Conservation (phyloP, 1,139 yeast genomes). For the Lodderomyces metapsilosis region DNA sequence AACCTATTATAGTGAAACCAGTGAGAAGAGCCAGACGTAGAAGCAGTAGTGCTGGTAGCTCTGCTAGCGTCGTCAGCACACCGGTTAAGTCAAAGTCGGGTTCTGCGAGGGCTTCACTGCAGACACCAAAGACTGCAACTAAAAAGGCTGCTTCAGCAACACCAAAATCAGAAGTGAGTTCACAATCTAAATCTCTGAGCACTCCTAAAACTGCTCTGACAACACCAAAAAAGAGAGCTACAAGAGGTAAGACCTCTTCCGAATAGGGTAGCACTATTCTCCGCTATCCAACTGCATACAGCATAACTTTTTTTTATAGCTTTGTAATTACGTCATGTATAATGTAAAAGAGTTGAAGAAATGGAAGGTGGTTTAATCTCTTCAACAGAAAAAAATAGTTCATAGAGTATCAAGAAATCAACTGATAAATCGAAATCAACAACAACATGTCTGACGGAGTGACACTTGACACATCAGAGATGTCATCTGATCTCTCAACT, state of each 20-base stretch:
- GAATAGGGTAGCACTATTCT: background rate
- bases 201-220: conserved; percentile 1
- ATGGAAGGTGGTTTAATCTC: too few species aligned
- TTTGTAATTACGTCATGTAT: background rate
- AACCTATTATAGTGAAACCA: conserved; percentile 14
- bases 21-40: conserved; percentile 10
- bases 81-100: conserved; percentile 5
- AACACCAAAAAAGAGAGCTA: background rate
- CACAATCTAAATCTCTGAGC: background rate
- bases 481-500: background rate
- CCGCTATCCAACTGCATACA: background rate
- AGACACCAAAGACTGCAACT: conserved; percentile 3
- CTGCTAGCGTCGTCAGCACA: conserved; percentile 5
- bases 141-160: conserved; percentile 3
- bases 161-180: conserved; percentile 7
- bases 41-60: conserved; percentile 8
- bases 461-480: background rate
- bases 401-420: too few species aligned
- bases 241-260: background rate
- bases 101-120: conserved; percentile 2
- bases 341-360: background rate
- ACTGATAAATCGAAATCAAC: too few species aligned
- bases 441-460: background rate
- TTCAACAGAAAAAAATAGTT: too few species aligned
- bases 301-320: background rate